Base-by-base conservation (phyloP, 78 protist species). In the Emiliania huxleyi region DNA sequence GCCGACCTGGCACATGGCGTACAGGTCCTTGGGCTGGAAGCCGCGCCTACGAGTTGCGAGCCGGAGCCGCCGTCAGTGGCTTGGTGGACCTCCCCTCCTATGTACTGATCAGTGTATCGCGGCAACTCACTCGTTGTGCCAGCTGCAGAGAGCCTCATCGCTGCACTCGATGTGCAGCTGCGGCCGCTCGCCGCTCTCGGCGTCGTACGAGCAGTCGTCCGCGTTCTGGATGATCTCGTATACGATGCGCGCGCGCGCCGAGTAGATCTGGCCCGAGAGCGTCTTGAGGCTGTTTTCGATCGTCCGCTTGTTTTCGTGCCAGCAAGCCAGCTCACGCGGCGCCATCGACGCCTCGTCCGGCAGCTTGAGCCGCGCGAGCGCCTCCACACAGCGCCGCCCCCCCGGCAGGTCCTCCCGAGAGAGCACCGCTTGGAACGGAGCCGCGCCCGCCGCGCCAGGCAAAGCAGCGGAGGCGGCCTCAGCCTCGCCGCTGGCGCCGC, bases 1-100 rank as follows among this genome's bases (percentile, higher is more conserved):
- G 83, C 83, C 83, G 8, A 73, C 83, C 45, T 73, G 45, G 83
- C 83, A 73, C 83, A 73, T 73, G n/a, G 83, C 83, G 22, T 73
- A 38, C 83, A 73, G 45, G 15, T 73, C 83, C 33, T 33, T 69
- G 40, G 79, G 79, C 79, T 69, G 79, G 79, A 69, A 69, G 40
- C 79, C 79, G 33, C 38, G 33, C n/a, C n/a, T n/a, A n/a, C n/a
- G n/a, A n/a, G n/a, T n/a, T n/a, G n/a, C n/a, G n/a, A n/a, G n/a
- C n/a, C n/a, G n/a, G n/a, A n/a, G 62, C 8, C 4, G 62, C 25
- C 23, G 62, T 15, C 23, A 49, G 62, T 15, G 25, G 25, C 25
- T 12, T 2, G 25, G 4, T 12, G 62, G 25, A 15, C 23, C 26
- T 0, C 26, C 62, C 62, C 25, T 21, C 4, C n/a, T n/a, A n/a